Percentiles rank a stretch among this genome's conserved stretches.
phyloP scores from a whole-genome alignment of 1,139 yeast genomes.

The Hyphopichia buzzinii region DNA sequence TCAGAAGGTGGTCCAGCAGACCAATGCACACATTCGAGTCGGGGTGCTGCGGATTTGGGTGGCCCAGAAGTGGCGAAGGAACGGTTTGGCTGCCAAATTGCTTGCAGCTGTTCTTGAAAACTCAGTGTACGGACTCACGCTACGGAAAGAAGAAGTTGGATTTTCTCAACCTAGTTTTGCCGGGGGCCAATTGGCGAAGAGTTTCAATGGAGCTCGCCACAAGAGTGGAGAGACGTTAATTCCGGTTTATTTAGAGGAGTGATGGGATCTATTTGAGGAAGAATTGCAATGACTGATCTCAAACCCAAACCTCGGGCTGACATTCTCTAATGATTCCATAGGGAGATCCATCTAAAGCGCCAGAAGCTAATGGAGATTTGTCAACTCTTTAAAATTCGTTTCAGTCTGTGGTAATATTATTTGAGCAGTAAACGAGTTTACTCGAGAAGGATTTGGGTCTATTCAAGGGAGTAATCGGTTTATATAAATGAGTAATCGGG shows the following conservation, averaged over 20 bases:
- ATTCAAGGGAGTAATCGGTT: too few relatives aligned
- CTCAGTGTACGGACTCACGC: constrained; percentile 50
- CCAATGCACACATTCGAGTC: constrained; percentile 24
- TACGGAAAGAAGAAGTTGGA: constrained; percentile 46
- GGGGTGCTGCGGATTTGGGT: constrained; percentile 72
- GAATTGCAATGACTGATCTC: too few relatives aligned
- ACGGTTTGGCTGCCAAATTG: constrained; percentile 46
- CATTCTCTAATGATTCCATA: too few relatives aligned
- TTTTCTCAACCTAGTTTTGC: constrained; percentile 72
- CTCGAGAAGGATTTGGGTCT: too few relatives aligned
- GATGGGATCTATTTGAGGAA: too few relatives aligned
- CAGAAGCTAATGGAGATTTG: too few relatives aligned
- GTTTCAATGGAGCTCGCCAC: constrained; percentile 50
- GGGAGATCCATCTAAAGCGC: too few relatives aligned
- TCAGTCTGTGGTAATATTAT: too few relatives aligned
- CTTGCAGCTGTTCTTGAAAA: constrained; percentile 39
- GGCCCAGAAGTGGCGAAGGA: constrained; percentile 51
- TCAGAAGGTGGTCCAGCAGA: constrained; percentile 37
- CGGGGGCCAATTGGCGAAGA: constrained; percentile 56
- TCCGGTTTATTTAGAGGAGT: constrained; percentile 48
- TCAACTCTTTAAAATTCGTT: too few relatives aligned
- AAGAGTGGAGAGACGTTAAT: constrained; percentile 48
- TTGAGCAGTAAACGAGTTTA: too few relatives aligned
- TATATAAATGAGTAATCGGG: too few relatives aligned
- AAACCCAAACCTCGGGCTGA: too few relatives aligned